Base-by-base conservation (phyloP, 2,329 filamentous ascomycete species). In the Phoma sp. region DNA sequence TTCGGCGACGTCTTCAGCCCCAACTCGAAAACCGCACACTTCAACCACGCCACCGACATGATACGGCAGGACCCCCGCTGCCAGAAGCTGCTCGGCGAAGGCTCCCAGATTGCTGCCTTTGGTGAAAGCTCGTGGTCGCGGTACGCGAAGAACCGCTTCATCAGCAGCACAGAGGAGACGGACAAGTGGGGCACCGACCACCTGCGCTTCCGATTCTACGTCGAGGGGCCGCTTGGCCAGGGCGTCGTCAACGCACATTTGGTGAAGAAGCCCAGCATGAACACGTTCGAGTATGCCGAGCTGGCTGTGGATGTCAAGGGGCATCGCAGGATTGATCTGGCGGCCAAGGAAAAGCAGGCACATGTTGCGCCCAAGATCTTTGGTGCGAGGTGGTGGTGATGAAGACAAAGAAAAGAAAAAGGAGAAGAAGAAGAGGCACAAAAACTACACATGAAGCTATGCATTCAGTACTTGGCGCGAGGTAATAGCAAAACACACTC, bases 1-100 rank as follows among this genome's bases (percentile, higher is more conserved):
- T 75, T 73, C 65, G 58, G 62, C 56, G 71, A 74, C 57, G 67
- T 75, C 61, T 67, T 75, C 59, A 67, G 62, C 26, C 64, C 90
- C 17, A 89, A 93, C 69, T 95, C 91, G 79, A 93, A 92, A 76
- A 93, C 89, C 14, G 85, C 87, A 51, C 87, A 95, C 72, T 97
- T 96, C 82, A 96, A 96, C 77, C 88, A 90, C 59, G 91, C 91
- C 1, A 89, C 96, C 40, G 85, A 90, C 68, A 86, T 87, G 57
- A 87, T 98, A 71, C 91, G 88, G 72, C 82, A 83, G 46, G 89
- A 96, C 68, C 74, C 83, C 0, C 81, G 85, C 52, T 96, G 91
- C 69, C 79, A 87, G 23, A 85, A 88, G 51, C 73, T 96, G 6
- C 83, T 98, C 1, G 92, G 92, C 12, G 87, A 91, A 14, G 71